Evolutionary conservation across 495 filamentous ascomycete species (phyloP), one percentile per base, ranked within the genome.

Genomic region (Trichoderma orchidacearum): DNA sequence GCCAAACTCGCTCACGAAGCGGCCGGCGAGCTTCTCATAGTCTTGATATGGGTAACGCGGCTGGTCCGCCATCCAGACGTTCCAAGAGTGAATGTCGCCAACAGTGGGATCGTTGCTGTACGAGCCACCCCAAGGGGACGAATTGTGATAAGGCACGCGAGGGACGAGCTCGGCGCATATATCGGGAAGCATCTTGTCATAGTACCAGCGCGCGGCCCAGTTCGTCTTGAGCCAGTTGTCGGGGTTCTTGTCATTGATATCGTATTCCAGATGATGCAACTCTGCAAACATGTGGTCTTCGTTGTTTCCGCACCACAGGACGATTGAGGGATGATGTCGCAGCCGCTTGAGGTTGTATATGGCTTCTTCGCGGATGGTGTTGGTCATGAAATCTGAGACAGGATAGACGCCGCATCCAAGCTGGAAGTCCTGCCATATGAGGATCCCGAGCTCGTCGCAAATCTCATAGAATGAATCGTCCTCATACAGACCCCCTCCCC

Each of bases 151-250:
- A 58, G 77, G 80, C 0, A 82, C 81, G 54, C 72, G 70, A 4
- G 90, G 90, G 5, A 74, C 73, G 18, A 85, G 65, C 55, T 81
- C 75, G 11, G 70, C 64, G 61, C 77, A 80, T 9, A 68, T 81
- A 36, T 90, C 84, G 4, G 83, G 77, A 2, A 97, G 81, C 8
- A 95, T 69, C 68, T 94, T 93, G 68, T 96, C 92, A 69, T 97
- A 97, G 57, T 95, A 94, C 63, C 94, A 96, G 30, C 92, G 78
- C 1, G 92, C 92, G 0, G 91, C 90, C 64, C 96, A 97, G 58
- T 89, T 76, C 1, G 86, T 90, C 65, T 85, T 84, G 18, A 96
- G 72, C 88, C 88, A 91, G 58, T 74, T 83, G 41, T 86, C 72
- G 0, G 87, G 85, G 60, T 88, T 60, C 52, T 85, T 83, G 64